Evolutionary conservation across 441 rosid species (phyloP), one percentile per base, ranked within the genome.

Genomic region (Francoa sonchifolia): DNA sequence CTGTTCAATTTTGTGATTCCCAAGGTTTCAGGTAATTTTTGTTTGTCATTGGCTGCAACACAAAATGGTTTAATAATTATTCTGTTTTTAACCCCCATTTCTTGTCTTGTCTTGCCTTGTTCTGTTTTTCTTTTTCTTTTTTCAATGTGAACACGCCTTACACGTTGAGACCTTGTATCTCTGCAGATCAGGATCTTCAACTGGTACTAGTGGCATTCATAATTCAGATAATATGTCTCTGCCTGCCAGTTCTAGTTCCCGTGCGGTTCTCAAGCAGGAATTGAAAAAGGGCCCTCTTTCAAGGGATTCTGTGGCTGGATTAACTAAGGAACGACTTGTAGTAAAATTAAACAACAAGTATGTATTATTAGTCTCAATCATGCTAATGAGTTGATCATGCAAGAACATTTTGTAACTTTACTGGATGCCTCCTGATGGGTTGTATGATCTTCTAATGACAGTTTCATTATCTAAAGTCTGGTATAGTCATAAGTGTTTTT

Each of bases 171-270:
- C 42, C 19, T 20, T 15, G 20, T 37, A n/a, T 36, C 48, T 33
- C 47, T 64, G 44, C 81, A 87, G 97, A 59, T 65, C 81, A 13
- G 82, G 79, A 56, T 61, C 80, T 33, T 78, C 83, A 3, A 47
- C 61, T 9, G 84, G 76, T 43, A 54, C 54, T 62, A 34, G 63
- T 59, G 78, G 79, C 42, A 63, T 72, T 37, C 76, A 57, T 63
- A 76, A 77, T 69, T 49, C 71, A 45, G 84, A 76, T 61, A 42
- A 69, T 69, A 39, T 79, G 43, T 61, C 67, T 19, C 84, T 74
- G 66, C 67, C 67, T 42, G 59, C 65, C 25, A 59, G 68, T 71
- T 76, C 87, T 51, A 66, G 68, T 61, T 57, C 62, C 23, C 51
- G 66, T 63, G 39, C 58, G 22, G 21, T 69, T 30, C 52, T 70